phyloP scores from a whole-genome alignment of 345 rosid species.

The Leavenworthia alabamica region DNA sequence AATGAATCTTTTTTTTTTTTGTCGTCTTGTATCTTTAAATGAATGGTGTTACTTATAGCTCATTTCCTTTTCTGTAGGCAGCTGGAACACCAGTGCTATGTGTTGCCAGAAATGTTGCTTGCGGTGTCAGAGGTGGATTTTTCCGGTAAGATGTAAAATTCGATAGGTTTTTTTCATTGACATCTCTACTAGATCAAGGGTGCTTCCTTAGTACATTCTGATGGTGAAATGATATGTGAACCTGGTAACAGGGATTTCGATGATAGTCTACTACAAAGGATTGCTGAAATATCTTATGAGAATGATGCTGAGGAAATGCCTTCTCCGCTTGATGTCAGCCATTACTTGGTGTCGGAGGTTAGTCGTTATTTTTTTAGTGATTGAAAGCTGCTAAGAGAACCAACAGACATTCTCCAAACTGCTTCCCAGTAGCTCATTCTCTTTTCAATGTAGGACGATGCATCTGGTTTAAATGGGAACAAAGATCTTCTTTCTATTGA shows the following conservation, averaged over 20 bases:
- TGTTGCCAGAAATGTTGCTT: too few species aligned
- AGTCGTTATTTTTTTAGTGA: constrained; percentile 29
- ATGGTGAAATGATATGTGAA: constrained; percentile 16
- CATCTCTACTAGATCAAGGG: too few species aligned
- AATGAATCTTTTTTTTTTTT: too few species aligned
- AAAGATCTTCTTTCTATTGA: constrained; percentile 68
- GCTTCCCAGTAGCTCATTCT: constrained; percentile 17
- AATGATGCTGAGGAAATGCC: constrained; percentile 64
- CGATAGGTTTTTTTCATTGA: too few species aligned
- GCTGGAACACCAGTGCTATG: too few species aligned
- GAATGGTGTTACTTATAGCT: too few species aligned
- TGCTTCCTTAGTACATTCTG: constrained; percentile 16
- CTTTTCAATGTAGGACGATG: constrained; percentile 59
- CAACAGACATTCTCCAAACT: constrained; percentile 1
- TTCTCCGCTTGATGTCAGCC: constrained; percentile 95
- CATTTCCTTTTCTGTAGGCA: too few species aligned
- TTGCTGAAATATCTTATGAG: constrained; percentile 72
- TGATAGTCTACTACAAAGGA: constrained; percentile 74
- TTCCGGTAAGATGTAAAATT: too few species aligned
- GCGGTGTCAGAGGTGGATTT: too few species aligned
- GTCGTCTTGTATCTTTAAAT: too few species aligned
- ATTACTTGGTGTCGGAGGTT: constrained; percentile 85
- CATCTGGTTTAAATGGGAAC: constrained; percentile 53
- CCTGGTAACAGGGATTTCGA: constrained; percentile 76
- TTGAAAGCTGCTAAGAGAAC: not conserved